These are phyloP conservation scores for Rickenella mellea DNA, from an alignment of 768 basidiomycete genomes.

Conservation along the genomic window DNA sequence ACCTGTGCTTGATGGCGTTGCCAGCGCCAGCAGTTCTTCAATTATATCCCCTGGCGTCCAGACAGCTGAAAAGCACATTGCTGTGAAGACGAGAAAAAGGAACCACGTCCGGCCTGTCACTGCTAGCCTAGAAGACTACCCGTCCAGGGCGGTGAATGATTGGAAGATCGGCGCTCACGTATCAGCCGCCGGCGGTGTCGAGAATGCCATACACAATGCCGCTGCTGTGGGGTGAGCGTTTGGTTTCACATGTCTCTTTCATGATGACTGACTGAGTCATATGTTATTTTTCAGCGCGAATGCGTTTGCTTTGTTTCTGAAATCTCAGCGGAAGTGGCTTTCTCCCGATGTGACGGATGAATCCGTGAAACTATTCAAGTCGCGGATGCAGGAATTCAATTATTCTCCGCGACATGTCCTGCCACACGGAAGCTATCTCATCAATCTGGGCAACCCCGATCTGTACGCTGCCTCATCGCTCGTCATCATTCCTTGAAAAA, in stretches of 20 bases:
- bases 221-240: constrained; percentile 50
- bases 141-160: constrained; percentile 19
- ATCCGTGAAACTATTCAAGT: constrained; percentile 50
- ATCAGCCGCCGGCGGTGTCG: constrained; percentile 71
- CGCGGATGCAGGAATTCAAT: constrained; percentile 46
- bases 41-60: too few species aligned
- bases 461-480: constrained; percentile 30
- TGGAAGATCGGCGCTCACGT: constrained; percentile 85
- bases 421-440: constrained; percentile 79
- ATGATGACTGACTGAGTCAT: background rate
- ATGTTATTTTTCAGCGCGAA: constrained; percentile 47
- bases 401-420: constrained; percentile 58
- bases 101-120: background rate
- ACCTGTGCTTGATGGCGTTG: background rate
- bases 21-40: background rate
- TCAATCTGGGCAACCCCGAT: constrained; percentile 80
- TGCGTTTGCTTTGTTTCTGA: constrained; percentile 76
- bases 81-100: background rate
- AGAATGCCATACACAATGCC: constrained; percentile 64
- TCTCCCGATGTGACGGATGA: constrained; percentile 46
- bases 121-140: constrained; percentile 19
- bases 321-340: constrained; percentile 77
- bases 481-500: background rate
- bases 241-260: background rate
- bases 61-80: background rate